Evolutionary conservation across 2,329 filamentous ascomycete species (phyloP), one percentile per base, ranked within the genome.

Genomic region (Fusarium transvaalense): DNA sequence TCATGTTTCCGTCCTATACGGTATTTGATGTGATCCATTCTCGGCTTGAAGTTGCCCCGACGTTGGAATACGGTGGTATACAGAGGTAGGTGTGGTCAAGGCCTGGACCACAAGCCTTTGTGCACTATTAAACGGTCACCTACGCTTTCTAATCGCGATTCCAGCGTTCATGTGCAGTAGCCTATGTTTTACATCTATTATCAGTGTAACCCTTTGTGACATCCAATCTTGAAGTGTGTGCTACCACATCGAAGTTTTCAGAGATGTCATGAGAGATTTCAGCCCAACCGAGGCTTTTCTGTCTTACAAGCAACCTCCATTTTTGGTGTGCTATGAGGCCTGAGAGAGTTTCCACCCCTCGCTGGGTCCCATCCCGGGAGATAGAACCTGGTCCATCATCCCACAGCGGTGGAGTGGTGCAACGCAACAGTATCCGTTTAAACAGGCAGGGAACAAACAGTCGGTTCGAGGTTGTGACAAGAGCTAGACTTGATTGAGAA

Each of bases 371-470:
- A 47, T 37, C 31, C 31, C 19, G 41, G 41, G n/a, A 48, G 31
- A 27, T n/a, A 55, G 17, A 27, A 21, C 65, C 47, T 55, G 54
- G 60, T 45, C 53, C 56, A 62, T 56, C 61, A 63, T 70, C 62
- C 62, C 62, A 70, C 63, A 46, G 57, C 43, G 57, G 66, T 66
- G 66, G 61, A 69, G 66, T 27, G 38, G 37, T 63, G 50, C 42
- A 50, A 56, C 53, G 43, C 34, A 51, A 29, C 45, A 51, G 47
- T 51, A 51, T 51, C 34, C 34, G 34, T 60, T 46, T 43, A 48
- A 46, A 42, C 21, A 46, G 50, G 31, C 47, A 64, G 47, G 64
- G 57, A 54, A 57, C 48, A 35, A 34, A 41, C 39, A 54, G 56
- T 62, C 66, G 52, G 56, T 48, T 62, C 52, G 54, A 38, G 47